A percentile compares a stretch with the other conserved stretches of the same genome.
Conservation (phyloP, 495 filamentous ascomycete genomes). For the Tuber microsphaerosporum region DNA sequence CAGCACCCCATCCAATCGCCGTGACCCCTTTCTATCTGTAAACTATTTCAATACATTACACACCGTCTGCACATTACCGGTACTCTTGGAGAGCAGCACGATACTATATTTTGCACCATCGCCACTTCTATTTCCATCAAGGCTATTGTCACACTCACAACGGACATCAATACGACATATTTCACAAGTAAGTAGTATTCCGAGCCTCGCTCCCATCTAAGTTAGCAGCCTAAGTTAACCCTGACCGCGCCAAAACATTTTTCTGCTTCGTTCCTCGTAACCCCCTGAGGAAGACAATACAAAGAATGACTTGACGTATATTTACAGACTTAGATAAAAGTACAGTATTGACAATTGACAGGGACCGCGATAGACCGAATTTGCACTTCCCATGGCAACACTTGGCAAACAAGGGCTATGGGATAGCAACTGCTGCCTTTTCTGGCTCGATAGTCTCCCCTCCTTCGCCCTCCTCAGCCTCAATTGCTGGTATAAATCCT, state of each 20-base stretch:
- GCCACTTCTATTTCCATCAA: not conserved
- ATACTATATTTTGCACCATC: not conserved
- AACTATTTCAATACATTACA: not conserved
- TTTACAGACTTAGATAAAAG: not conserved
- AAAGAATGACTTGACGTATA: not conserved
- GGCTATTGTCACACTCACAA: not conserved
- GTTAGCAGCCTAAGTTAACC: not conserved
- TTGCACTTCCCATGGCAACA: not conserved
- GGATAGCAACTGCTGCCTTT: not conserved
- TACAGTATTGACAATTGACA: not conserved
- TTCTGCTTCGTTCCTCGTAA: not conserved
- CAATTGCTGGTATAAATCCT: not conserved
- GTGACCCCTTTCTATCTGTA: not conserved
- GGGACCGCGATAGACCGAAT: not conserved
- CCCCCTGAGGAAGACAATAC: not conserved
- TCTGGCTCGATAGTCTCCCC: not conserved
- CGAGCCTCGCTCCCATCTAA: not conserved
- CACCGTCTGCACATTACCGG: not conserved
- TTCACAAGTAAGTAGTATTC: not conserved
- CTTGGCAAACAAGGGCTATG: not conserved
- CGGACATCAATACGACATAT: not conserved
- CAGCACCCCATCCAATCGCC: not conserved
- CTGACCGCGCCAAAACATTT: not conserved
- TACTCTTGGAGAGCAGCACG: not conserved
- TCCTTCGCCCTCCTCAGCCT: not conserved